These are phyloP conservation scores for Micractinium conductrix DNA, from an alignment of 139 green algal species.

Conservation along the genomic window DNA sequence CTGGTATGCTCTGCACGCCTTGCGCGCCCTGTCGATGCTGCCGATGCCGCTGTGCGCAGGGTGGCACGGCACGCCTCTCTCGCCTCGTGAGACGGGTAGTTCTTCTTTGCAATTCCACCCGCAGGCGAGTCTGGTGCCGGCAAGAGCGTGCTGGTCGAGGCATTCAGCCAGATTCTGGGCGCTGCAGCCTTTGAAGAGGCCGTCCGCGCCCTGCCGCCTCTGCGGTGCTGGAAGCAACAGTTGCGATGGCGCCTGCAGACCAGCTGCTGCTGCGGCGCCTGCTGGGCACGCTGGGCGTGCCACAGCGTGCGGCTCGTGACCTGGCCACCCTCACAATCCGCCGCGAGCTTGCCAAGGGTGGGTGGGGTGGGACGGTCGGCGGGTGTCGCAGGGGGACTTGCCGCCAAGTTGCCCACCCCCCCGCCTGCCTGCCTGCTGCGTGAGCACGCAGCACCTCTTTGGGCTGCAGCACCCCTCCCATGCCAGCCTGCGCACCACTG, in stretches of 20 bases:
- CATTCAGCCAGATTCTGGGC: constrained; percentile 77
- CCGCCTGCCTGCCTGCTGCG: background rate
- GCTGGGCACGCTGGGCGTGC: constrained; percentile 44
- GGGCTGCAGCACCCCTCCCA: too few relatives aligned
- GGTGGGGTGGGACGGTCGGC: background rate
- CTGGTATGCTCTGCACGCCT: constrained; percentile 16
- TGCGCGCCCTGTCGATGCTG: background rate
- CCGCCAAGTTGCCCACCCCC: background rate
- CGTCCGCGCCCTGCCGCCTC: constrained; percentile 68
- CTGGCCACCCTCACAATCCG: constrained; percentile 33
- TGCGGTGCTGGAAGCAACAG: constrained; percentile 52
- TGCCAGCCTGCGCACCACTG: background rate
- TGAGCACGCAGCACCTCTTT: background rate
- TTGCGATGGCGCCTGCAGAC: constrained; percentile 47
- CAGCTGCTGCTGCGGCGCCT: constrained; percentile 30
- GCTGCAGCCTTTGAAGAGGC: constrained; percentile 59
- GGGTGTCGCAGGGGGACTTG: background rate
- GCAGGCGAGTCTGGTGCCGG: constrained; percentile 84
- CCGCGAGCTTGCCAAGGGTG: constrained; percentile 46
- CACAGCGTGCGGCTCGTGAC: background rate
- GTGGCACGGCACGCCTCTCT: too few relatives aligned
- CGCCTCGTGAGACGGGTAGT: background rate
- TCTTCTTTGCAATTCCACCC: background rate
- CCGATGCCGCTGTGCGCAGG: too few relatives aligned
- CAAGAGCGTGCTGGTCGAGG: constrained; percentile 88